Conservation (phyloP, 2,329 filamentous ascomycete genomes). For the Pseudocercospora pini-densiflorae region DNA sequence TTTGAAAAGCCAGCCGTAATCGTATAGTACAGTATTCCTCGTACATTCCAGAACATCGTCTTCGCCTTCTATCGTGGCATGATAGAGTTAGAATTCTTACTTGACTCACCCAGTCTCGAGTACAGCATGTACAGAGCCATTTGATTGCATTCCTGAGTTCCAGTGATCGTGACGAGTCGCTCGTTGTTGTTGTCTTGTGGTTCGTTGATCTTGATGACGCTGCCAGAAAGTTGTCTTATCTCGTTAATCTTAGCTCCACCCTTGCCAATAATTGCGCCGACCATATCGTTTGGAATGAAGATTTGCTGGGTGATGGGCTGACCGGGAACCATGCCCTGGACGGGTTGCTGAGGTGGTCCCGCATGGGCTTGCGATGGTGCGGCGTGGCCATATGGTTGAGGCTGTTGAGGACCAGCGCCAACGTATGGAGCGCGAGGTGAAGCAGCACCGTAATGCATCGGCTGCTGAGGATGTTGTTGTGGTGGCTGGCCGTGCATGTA, state of each 20-base stretch:
- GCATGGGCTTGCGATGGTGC: conserved; percentile 64
- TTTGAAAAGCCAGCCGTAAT: conserved; percentile 4
- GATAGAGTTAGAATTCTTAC: conserved; percentile 47
- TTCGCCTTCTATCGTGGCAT: conserved; percentile 36
- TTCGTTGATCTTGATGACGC: conserved; percentile 99
- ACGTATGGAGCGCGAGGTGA: conserved; percentile 78
- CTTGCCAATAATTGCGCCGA: conserved; percentile 98
- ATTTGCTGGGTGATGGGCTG: conserved; percentile 96
- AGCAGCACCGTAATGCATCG: conserved; percentile 76
- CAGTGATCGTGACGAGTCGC: conserved; percentile 94
- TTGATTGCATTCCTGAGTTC: conserved; percentile 97
- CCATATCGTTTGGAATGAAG: conserved; percentile 99
- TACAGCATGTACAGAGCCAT: conserved; percentile 99
- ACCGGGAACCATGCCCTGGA: conserved; percentile 72
- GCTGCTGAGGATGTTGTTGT: conserved; percentile 57
- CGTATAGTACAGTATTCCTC: conserved; percentile 4
- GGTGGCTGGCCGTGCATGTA: conserved; percentile 65
- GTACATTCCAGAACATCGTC: not conserved
- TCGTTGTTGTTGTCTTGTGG: conserved; percentile 99
- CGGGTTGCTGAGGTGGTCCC: conserved; percentile 74
- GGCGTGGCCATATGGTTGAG: conserved; percentile 57
- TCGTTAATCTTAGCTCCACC: conserved; percentile 99
- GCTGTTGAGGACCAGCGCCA: conserved; percentile 78
- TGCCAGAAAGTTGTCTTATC: conserved; percentile 94
- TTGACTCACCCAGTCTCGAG: conserved; percentile 80